Conservation (phyloP, 176 grass and related monocot species). For the Avena sativa region DNA sequence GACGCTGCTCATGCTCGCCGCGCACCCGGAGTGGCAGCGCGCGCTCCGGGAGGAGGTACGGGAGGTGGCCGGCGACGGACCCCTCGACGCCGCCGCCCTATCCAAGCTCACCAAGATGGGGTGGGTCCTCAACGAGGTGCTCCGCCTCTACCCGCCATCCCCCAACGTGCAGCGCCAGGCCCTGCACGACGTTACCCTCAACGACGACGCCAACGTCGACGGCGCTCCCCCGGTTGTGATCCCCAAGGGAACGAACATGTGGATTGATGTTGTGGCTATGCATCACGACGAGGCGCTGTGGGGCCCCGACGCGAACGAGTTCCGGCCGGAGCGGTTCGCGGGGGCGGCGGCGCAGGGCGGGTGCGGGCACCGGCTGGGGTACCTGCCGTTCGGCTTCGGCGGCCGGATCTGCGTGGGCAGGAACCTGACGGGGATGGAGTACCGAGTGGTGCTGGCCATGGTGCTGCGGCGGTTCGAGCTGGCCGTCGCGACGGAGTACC, state of each 20-base stretch:
- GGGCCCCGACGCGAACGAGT: slow-evolving; percentile 60
- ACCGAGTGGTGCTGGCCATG: slow-evolving; percentile 73
- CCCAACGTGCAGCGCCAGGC: slow-evolving; percentile 87
- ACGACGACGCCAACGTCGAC: background rate
- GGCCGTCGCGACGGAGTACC: slow-evolving; percentile 60
- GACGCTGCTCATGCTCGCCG: slow-evolving; percentile 74
- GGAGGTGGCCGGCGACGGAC: background rate
- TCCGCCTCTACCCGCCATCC: slow-evolving; percentile 78
- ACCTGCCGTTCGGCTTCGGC: slow-evolving; percentile 76
- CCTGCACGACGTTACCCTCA: slow-evolving; percentile 48
- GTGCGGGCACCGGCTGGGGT: slow-evolving; percentile 75
- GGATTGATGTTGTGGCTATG: slow-evolving; percentile 89
- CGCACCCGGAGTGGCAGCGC: slow-evolving; percentile 79
- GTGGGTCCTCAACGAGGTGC: slow-evolving; percentile 78
- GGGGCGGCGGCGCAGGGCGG: slow-evolving; percentile 48
- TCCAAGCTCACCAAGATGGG: slow-evolving; percentile 74
- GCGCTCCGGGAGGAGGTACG: slow-evolving; percentile 60
- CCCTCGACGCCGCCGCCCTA: slow-evolving; percentile 42
- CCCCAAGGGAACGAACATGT: slow-evolving; percentile 89
- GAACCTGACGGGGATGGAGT: slow-evolving; percentile 76
- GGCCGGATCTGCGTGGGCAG: slow-evolving; percentile 69
- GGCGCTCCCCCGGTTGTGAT: background rate
- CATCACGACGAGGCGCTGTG: slow-evolving; percentile 76
- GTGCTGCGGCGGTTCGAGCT: slow-evolving; percentile 58
- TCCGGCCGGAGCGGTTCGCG: slow-evolving; percentile 68